These are phyloP conservation scores for Ceratocystis harringtonii DNA, from an alignment of 2,329 filamentous ascomycete genomes.

Conservation along the genomic window DNA sequence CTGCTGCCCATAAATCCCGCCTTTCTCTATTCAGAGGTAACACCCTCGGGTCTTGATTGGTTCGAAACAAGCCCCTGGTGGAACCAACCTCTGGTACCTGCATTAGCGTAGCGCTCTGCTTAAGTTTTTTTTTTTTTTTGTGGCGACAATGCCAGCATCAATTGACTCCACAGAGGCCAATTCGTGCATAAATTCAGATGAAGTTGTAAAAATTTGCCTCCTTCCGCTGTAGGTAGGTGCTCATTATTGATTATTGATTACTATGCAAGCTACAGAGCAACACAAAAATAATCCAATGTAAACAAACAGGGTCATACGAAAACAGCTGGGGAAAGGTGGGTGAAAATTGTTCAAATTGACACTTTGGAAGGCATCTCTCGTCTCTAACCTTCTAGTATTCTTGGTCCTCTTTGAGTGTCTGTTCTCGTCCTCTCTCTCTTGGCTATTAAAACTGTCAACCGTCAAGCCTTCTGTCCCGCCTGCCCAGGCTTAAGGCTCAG, in stretches of 20 bases:
- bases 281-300: not conserved
- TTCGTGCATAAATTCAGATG: not conserved
- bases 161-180: not conserved
- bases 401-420: not conserved
- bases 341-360: not conserved
- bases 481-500: not conserved
- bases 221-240: not conserved
- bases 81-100: conserved; percentile 10
- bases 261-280: not conserved
- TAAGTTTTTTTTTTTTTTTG: too few species aligned
- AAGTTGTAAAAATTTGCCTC: conserved; percentile 4
- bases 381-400: not conserved
- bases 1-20: not conserved
- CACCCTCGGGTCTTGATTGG: conserved; percentile 2
- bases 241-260: not conserved
- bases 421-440: not conserved
- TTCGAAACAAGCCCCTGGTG: not conserved
- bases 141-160: not conserved
- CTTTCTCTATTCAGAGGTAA: not conserved
- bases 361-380: not conserved
- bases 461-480: not conserved
- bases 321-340: not conserved
- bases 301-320: not conserved
- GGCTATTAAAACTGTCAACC: not conserved
- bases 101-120: conserved; percentile 7